phyloP scores from a whole-genome alignment of 176 grass and related monocot species.

The Musa beccarii region DNA sequence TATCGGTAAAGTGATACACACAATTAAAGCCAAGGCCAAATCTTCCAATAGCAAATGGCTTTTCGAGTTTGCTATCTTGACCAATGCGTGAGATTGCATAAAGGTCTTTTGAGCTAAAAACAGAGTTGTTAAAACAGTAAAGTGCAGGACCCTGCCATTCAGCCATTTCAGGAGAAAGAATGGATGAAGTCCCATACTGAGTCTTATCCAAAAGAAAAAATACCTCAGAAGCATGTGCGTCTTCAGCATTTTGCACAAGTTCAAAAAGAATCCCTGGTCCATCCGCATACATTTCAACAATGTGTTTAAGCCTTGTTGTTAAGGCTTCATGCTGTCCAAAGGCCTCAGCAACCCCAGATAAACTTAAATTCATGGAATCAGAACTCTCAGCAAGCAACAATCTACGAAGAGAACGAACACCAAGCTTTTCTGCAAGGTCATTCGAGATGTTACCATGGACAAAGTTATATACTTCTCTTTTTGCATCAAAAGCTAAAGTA shows the following conservation, averaged over 20 bases:
- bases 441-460: constrained; percentile 96
- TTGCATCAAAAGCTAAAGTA: constrained; percentile 40
- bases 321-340: constrained; percentile 98
- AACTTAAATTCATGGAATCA: constrained; percentile 94
- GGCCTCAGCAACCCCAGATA: constrained; percentile 92
- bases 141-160: constrained; percentile 98
- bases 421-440: constrained; percentile 89
- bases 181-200: constrained; percentile 87
- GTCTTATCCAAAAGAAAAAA: constrained; percentile 93
- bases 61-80: constrained; percentile 98
- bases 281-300: constrained; percentile 99
- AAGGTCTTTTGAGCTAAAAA: constrained; percentile 94
- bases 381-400: constrained; percentile 96
- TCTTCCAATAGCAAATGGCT: constrained; percentile 90
- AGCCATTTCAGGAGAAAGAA: constrained; percentile 99
- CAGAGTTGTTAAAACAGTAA: constrained; percentile 89
- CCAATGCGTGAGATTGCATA: constrained; percentile 96
- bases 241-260: constrained; percentile 94
- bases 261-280: constrained; percentile 97
- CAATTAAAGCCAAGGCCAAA: constrained; percentile 98
- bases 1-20: constrained; percentile 99
- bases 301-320: constrained; percentile 90
- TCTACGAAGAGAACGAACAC: constrained; percentile 84
- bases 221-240: constrained; percentile 95
- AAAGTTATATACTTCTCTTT: constrained; percentile 80